These are phyloP conservation scores for Penicillium sp. DNA, from an alignment of 2,329 filamentous ascomycete genomes.

Conservation along the genomic window DNA sequence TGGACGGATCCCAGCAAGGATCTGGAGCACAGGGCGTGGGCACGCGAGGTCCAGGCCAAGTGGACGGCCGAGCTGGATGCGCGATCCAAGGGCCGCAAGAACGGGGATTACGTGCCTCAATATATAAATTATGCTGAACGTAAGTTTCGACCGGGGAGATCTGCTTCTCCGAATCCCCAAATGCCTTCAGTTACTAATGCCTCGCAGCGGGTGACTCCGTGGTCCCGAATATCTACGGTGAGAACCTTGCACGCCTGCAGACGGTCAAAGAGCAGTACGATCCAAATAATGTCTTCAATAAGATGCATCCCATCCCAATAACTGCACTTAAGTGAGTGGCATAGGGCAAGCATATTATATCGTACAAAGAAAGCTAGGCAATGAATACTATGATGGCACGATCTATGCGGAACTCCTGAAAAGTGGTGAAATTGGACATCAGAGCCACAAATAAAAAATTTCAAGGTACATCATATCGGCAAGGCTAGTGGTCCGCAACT, in stretches of 20 bases:
- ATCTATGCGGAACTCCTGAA: too few relatives aligned
- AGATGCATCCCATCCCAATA: constrained; percentile 43
- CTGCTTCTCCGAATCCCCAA: neutral
- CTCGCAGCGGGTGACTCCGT: constrained; percentile 35
- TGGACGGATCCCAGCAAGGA: constrained; percentile 49
- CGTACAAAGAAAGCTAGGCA: too few relatives aligned
- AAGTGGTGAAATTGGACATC: too few relatives aligned
- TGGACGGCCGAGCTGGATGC: constrained; percentile 32
- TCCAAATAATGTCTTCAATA: constrained; percentile 52
- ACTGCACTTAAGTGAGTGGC: neutral
- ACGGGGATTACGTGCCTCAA: constrained; percentile 30
- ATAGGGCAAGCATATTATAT: neutral
- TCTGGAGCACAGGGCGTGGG: constrained; percentile 42
- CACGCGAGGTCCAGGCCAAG: constrained; percentile 36
- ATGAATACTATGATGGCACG: too few relatives aligned
- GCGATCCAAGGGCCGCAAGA: neutral
- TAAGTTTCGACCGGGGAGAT: constrained; percentile 18
- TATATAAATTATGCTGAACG: constrained; percentile 44
- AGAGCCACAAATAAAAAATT: too few relatives aligned
- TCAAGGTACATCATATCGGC: too few relatives aligned
- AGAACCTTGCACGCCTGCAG: constrained; percentile 47
- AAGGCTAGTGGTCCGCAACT: too few relatives aligned
- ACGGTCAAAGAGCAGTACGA: constrained; percentile 53
- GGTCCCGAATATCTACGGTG: constrained; percentile 49
- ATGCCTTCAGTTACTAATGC: neutral